Percentiles rank a stretch among this genome's conserved stretches.
Conservation (phyloP, 192 early-diverging fungal species). For the Paraglomus occultum region DNA sequence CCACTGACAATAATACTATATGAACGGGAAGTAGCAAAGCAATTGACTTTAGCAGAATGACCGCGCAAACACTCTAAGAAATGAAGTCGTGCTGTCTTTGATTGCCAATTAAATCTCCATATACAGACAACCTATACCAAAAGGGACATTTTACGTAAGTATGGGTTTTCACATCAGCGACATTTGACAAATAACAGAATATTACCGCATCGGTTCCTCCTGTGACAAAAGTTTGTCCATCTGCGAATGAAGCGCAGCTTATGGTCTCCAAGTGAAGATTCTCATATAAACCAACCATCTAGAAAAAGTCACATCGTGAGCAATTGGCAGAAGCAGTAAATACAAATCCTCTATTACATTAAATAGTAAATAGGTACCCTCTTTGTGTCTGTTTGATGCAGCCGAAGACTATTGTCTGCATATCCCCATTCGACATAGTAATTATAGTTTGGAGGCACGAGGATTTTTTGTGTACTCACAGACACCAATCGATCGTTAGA, state of each 20-base stretch:
- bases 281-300: conserved; percentile 57
- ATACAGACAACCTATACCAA: conserved; percentile 54
- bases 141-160: conserved; percentile 6
- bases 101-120: conserved; percentile 50
- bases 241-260: conserved; percentile 58
- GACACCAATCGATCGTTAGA: conserved; percentile 41
- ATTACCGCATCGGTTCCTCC: conserved; percentile 54
- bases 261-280: conserved; percentile 59
- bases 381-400: conserved; percentile 49
- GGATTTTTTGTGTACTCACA: conserved; percentile 41
- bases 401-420: conserved; percentile 56
- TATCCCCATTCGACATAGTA: conserved; percentile 66
- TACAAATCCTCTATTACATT: neutral
- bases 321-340: neutral
- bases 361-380: conserved; percentile 34
- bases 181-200: too few relatives aligned
- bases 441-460: conserved; percentile 42
- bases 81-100: conserved; percentile 45
- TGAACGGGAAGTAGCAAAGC: conserved; percentile 50
- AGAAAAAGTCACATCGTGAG: neutral
- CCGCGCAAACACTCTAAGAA: conserved; percentile 57
- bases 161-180: too few relatives aligned
- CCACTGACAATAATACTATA: conserved; percentile 61
- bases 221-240: conserved; percentile 58
- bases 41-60: conserved; percentile 52